A percentile compares a stretch with the other conserved stretches of the same genome.
Conservation (phyloP, 768 basidiomycete genomes). For the Auriscalpium vulgare region DNA sequence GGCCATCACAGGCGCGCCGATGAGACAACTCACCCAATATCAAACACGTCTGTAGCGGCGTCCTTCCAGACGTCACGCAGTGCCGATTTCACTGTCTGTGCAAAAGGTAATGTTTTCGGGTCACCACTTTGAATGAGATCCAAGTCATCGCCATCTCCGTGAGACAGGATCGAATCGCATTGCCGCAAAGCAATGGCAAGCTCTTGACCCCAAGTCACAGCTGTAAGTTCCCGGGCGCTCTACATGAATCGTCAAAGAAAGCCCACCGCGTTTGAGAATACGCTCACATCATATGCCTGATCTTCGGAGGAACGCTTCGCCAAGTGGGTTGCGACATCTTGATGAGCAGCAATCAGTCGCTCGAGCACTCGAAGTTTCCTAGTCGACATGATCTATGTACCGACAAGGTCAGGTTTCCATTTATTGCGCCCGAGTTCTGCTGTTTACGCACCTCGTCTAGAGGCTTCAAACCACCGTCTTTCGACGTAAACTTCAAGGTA, state of each 20-base stretch:
- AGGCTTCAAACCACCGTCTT: constrained; percentile 37
- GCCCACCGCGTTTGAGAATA: not conserved
- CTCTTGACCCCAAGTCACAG: constrained; percentile 77
- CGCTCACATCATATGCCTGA: constrained; percentile 69
- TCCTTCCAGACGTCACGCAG: constrained; percentile 72
- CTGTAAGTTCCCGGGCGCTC: constrained; percentile 81
- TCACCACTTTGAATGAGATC: constrained; percentile 25
- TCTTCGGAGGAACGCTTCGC: constrained; percentile 67
- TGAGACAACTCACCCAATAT: constrained; percentile 52
- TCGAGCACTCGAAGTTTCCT: constrained; percentile 46
- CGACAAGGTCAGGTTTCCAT: not conserved
- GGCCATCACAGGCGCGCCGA: too few relatives aligned
- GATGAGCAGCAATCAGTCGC: constrained; percentile 52
- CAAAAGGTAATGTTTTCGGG: constrained; percentile 39
- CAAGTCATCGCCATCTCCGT: constrained; percentile 26
- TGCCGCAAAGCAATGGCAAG: constrained; percentile 62
- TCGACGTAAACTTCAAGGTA: constrained; percentile 30
- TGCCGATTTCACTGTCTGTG: constrained; percentile 49
- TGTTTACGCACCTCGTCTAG: constrained; percentile 58
- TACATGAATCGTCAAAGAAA: constrained; percentile 22
- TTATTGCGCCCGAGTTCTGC: not conserved
- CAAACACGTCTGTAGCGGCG: constrained; percentile 64
- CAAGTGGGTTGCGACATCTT: constrained; percentile 59
- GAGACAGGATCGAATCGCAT: constrained; percentile 41
- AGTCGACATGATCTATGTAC: constrained; percentile 42